A percentile compares a stretch with the other conserved stretches of the same genome.
phyloP scores from a whole-genome alignment of 179 eudicot genomes.

The Monotropa hypopitys region DNA sequence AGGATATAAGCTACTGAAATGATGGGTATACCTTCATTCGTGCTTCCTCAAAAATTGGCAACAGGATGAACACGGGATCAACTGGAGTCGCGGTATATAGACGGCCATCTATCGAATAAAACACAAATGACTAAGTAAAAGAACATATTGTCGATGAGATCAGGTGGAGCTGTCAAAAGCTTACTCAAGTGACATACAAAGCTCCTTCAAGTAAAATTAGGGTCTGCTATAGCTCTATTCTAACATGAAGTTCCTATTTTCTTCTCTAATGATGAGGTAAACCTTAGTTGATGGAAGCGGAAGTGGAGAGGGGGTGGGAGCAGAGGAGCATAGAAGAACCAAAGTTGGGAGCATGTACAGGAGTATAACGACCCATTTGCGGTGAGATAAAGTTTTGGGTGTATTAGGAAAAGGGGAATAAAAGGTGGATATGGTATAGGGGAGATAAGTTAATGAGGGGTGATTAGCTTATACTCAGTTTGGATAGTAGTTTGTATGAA shows the following conservation, averaged over 20 bases:
- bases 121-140: background rate
- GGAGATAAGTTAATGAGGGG: too few relatives aligned
- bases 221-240: background rate
- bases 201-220: background rate
- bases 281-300: too few relatives aligned
- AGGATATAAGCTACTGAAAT: background rate
- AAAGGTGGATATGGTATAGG: too few relatives aligned
- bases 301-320: too few relatives aligned
- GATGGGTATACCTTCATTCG: slow-evolving; percentile 64
- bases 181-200: background rate
- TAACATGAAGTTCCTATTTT: background rate
- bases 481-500: too few relatives aligned
- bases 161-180: background rate
- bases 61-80: slow-evolving; percentile 78
- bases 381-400: too few relatives aligned
- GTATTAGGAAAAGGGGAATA: too few relatives aligned
- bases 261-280: background rate
- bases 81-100: slow-evolving; percentile 77
- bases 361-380: too few relatives aligned
- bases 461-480: too few relatives aligned
- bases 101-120: slow-evolving; percentile 52
- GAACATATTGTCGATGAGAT: background rate
- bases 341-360: too few relatives aligned
- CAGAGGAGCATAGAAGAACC: too few relatives aligned
- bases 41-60: slow-evolving; percentile 85